phyloP scores from a whole-genome alignment of 192 early-diverging fungal species.

The Linnemannia hyalina region DNA sequence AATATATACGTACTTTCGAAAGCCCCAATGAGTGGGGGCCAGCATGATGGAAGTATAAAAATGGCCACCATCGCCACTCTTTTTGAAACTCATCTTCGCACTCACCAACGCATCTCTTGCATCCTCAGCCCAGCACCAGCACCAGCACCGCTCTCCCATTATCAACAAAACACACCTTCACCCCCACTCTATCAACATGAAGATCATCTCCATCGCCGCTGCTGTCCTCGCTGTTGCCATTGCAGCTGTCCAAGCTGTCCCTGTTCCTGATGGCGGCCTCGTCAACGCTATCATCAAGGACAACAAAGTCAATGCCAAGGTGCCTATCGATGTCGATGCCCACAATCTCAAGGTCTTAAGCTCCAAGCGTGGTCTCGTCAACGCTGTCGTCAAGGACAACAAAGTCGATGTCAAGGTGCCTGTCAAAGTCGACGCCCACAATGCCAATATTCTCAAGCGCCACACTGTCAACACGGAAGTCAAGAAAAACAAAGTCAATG shows the following conservation, averaged over 20 bases:
- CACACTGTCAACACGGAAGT: neutral
- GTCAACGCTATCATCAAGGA: neutral
- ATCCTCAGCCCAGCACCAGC: neutral
- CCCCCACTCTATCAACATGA: conserved; percentile 14
- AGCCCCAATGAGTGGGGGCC: neutral
- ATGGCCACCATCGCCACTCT: neutral
- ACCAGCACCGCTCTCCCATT: neutral
- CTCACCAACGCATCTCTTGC: neutral
- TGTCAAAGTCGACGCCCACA: neutral
- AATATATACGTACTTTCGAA: neutral
- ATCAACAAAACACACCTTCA: neutral
- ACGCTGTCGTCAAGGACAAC: neutral
- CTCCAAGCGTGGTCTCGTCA: neutral
- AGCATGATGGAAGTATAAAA: neutral
- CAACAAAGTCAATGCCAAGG: neutral
- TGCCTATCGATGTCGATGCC: neutral
- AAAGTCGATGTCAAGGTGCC: neutral
- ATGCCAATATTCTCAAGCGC: neutral
- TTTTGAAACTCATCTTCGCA: neutral
- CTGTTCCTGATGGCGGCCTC: neutral
- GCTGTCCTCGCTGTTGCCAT: conserved; percentile 10
- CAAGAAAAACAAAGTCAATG: conserved; percentile 2
- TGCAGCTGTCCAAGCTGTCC: conserved; percentile 16
- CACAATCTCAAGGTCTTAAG: neutral
- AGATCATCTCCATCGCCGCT: conserved; percentile 19